phyloP scores from a whole-genome alignment of 1,284 basidiomycete species.

The Taiwanofungus camphoratus region DNA sequence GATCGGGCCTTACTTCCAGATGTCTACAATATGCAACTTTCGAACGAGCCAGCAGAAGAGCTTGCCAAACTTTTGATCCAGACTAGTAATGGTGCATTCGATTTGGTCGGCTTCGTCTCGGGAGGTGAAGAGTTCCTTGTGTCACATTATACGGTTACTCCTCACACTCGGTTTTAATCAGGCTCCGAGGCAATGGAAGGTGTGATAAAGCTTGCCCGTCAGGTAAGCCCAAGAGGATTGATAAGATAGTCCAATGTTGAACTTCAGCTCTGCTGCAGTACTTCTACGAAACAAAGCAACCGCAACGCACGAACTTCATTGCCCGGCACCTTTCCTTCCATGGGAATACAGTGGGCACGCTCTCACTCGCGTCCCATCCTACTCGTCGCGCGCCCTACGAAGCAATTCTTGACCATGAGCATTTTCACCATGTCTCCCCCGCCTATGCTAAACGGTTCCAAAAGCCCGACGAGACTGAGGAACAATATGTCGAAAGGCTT shows the following conservation, averaged over 20 bases:
- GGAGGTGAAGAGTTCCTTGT: conserved; percentile 46
- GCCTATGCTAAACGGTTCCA: conserved; percentile 82
- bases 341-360: conserved; percentile 73
- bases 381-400: conserved; percentile 62
- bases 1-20: conserved; percentile 36
- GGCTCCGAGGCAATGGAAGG: conserved; percentile 85
- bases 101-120: conserved; percentile 59
- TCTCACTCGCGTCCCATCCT: conserved; percentile 64
- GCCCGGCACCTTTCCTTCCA: conserved; percentile 78
- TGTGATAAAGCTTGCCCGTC: conserved; percentile 72
- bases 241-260: background rate
- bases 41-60: conserved; percentile 72
- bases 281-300: conserved; percentile 63
- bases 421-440: conserved; percentile 79
- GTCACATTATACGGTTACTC: background rate
- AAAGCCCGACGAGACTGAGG: conserved; percentile 62
- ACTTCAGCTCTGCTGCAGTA: conserved; percentile 41
- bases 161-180: conserved; percentile 24
- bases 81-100: conserved; percentile 67
- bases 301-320: conserved; percentile 71
- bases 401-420: conserved; percentile 52
- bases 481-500: conserved; percentile 70
- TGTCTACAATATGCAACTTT: conserved; percentile 78
- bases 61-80: conserved; percentile 60
- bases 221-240: conserved; percentile 36